Evolutionary conservation across 768 basidiomycete species (phyloP).

Genomic region (Hortiboletus flavorubellus): DNA sequence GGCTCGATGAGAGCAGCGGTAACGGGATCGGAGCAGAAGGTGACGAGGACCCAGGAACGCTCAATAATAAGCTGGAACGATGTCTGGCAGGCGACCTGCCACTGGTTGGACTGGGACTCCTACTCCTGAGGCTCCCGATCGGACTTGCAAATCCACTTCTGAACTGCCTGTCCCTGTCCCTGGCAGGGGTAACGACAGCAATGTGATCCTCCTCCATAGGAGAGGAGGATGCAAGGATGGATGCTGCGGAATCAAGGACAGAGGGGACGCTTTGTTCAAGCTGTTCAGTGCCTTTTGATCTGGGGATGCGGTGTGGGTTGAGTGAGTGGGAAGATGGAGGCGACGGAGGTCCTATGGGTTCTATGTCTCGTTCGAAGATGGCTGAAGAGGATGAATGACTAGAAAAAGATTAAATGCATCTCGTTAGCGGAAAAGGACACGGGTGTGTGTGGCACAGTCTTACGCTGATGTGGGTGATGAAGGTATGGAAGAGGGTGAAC

Average conservation of each 20-base stretch:
- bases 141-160: constrained; percentile 64
- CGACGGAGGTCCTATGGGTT: constrained; percentile 45
- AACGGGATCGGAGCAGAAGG: constrained; percentile 18
- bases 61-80: constrained; percentile 46
- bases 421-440: constrained; percentile 8
- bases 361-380: constrained; percentile 91
- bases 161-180: constrained; percentile 30
- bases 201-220: constrained; percentile 53
- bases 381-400: constrained; percentile 78
- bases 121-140: constrained; percentile 58
- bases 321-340: constrained; percentile 37
- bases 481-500: constrained; percentile 71
- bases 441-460: constrained; percentile 26
- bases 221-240: constrained; percentile 51
- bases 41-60: constrained; percentile 40
- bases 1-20: constrained; percentile 28
- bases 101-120: constrained; percentile 61
- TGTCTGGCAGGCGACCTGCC: constrained; percentile 34
- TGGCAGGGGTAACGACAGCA: constrained; percentile 57
- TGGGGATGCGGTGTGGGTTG: constrained; percentile 72
- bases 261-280: constrained; percentile 81
- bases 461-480: constrained; percentile 80
- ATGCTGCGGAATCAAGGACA: constrained; percentile 80
- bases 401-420: neutral
- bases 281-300: constrained; percentile 68